A percentile compares a stretch with the other conserved stretches of the same genome.
phyloP scores from a whole-genome alignment of 352 stramenopile genomes.

The Phytophthora hibernalis region DNA sequence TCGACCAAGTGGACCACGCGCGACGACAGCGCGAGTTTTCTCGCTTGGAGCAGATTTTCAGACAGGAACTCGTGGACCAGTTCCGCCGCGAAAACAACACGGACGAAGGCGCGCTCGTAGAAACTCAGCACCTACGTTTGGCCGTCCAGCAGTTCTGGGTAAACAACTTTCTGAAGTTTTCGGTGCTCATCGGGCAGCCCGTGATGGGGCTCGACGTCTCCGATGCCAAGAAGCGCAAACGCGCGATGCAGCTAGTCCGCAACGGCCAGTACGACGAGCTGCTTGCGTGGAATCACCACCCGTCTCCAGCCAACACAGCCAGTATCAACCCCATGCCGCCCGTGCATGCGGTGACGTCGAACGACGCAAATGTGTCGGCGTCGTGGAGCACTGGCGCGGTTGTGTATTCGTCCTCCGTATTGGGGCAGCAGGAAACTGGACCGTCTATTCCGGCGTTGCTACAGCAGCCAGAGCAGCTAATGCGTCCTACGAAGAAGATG shows the following conservation, averaged over 20 bases:
- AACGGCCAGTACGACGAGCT: constrained; percentile 83
- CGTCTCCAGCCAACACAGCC: constrained; percentile 46
- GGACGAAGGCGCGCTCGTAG: constrained; percentile 72
- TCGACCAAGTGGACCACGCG: constrained; percentile 71
- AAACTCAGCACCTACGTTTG: constrained; percentile 73
- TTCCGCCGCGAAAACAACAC: constrained; percentile 88
- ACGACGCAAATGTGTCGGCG: constrained; percentile 14
- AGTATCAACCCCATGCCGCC: constrained; percentile 53
- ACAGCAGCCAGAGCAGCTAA: constrained; percentile 40
- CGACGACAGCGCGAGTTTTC: constrained; percentile 79
- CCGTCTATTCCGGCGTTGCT: constrained; percentile 39
- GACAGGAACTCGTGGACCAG: constrained; percentile 83
- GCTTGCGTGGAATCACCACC: constrained; percentile 62
- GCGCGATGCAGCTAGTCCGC: constrained; percentile 76
- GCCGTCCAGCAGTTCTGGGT: constrained; percentile 90
- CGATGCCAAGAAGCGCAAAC: constrained; percentile 86
- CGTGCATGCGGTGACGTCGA: constrained; percentile 9
- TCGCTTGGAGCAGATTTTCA: constrained; percentile 73
- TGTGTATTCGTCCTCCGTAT: constrained; percentile 34
- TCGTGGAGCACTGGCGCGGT: constrained; percentile 33
- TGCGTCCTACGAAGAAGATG: constrained; percentile 57
- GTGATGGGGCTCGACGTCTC: constrained; percentile 80
- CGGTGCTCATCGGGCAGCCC: constrained; percentile 74
- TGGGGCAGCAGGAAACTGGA: constrained; percentile 37
- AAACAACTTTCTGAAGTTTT: constrained; percentile 85